A percentile compares a stretch with the other conserved stretches of the same genome.
Evolutionary conservation across 257 asterid genomes (phyloP).

Genomic region (Galeopsis tetrahit): DNA sequence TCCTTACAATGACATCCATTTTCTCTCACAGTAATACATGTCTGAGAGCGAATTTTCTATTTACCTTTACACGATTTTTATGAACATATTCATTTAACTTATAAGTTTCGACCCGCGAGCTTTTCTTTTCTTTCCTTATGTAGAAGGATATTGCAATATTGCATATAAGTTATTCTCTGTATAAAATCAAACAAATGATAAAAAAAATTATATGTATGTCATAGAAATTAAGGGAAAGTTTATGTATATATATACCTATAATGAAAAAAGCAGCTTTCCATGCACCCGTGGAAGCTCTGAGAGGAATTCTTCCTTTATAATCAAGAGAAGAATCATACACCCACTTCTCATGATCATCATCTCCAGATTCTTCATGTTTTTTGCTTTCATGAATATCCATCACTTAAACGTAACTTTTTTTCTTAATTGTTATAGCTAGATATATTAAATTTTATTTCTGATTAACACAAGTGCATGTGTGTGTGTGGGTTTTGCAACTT

Average conservation of each 20-base stretch:
- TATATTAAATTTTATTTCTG: not conserved
- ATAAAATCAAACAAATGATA: not conserved
- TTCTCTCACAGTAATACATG: no score
- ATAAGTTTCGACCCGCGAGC: no score
- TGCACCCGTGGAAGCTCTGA: conserved; percentile 77
- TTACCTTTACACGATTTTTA: no score
- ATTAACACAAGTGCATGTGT: not conserved
- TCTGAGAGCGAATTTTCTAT: no score
- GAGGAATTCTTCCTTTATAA: conserved; percentile 73
- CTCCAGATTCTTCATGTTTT: conserved; percentile 3
- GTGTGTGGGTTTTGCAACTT: conserved; percentile 28
- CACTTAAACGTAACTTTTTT: not conserved
- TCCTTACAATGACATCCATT: no score
- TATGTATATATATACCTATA: conserved; percentile 50
- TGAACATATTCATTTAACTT: no score
- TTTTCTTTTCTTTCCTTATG: no score
- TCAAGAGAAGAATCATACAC: conserved; percentile 80
- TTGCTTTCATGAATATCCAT: conserved; percentile 43
- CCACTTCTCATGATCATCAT: conserved; percentile 69
- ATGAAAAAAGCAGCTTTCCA: conserved; percentile 87
- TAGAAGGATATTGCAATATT: no score
- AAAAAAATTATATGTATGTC: not conserved
- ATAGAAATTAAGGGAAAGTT: not conserved
- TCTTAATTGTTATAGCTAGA: not conserved
- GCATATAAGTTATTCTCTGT: no score